These are phyloP conservation scores for Cladorrhinum samala DNA, from an alignment of 495 filamentous ascomycete genomes.

Conservation along the genomic window DNA sequence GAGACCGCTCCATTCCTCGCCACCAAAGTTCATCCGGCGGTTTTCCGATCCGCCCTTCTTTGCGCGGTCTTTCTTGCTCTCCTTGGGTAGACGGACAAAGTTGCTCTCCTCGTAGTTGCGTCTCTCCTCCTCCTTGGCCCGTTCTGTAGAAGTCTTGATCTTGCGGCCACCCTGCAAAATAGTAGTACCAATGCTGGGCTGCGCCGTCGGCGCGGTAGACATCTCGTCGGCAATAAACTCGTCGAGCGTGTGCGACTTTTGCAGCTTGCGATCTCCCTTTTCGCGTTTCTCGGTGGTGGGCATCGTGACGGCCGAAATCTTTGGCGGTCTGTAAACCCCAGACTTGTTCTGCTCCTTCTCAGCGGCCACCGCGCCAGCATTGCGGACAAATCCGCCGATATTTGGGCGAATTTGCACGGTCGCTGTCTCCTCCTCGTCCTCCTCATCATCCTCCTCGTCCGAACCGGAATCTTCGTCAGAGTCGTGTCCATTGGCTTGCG, in stretches of 20 bases:
- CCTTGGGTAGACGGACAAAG: constrained; percentile 73
- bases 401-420: constrained; percentile 54
- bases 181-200: constrained; percentile 79
- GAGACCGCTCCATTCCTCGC: constrained; percentile 77
- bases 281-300: constrained; percentile 53
- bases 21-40: constrained; percentile 58
- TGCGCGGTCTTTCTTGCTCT: constrained; percentile 68
- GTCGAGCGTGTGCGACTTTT: constrained; percentile 72
- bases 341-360: constrained; percentile 30
- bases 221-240: constrained; percentile 80
- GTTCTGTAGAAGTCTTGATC: constrained; percentile 63
- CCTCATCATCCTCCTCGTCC: constrained; percentile 28
- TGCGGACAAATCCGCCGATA: constrained; percentile 46
- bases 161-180: constrained; percentile 67
- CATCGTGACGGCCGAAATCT: constrained; percentile 71
- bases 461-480: constrained; percentile 38
- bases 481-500: constrained; percentile 25
- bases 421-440: constrained; percentile 35
- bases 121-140: constrained; percentile 63
- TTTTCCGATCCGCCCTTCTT: constrained; percentile 42
- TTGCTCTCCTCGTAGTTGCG: constrained; percentile 80
- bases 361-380: constrained; percentile 35
- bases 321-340: constrained; percentile 79
- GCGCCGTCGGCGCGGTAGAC: constrained; percentile 65
- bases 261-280: constrained; percentile 48